Conservation (phyloP, 805 yeast species). For the Metschnikowia continentalis region DNA sequence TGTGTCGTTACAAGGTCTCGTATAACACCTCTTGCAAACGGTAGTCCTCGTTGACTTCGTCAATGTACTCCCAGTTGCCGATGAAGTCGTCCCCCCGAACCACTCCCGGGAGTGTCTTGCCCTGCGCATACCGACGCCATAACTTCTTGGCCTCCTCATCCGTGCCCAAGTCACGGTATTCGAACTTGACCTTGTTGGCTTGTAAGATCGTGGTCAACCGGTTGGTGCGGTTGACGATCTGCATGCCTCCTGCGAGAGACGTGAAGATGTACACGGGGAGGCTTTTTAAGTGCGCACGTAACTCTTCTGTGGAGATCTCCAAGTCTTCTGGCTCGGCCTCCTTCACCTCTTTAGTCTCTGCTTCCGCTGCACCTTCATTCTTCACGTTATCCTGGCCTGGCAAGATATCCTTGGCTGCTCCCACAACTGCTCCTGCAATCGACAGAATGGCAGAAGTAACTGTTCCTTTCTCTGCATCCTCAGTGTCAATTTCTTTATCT, state of each 20-base stretch:
- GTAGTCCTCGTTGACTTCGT: slow-evolving; percentile 81
- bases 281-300: slow-evolving; percentile 40
- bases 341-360: slow-evolving; percentile 5
- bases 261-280: slow-evolving; percentile 74
- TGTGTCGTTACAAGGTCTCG: slow-evolving; percentile 43
- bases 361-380: not conserved
- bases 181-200: slow-evolving; percentile 66
- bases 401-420: not conserved
- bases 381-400: slow-evolving; percentile 1
- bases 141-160: slow-evolving; percentile 80
- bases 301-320: slow-evolving; percentile 39
- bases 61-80: slow-evolving; percentile 83
- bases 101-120: slow-evolving; percentile 77
- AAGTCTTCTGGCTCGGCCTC: slow-evolving; percentile 20
- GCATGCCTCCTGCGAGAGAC: slow-evolving; percentile 84
- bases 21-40: slow-evolving; percentile 59
- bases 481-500: not conserved
- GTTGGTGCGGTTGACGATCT: slow-evolving; percentile 72
- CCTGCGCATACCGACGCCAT: slow-evolving; percentile 73
- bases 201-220: slow-evolving; percentile 68
- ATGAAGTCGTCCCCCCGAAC: slow-evolving; percentile 78
- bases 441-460: not conserved
- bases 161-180: slow-evolving; percentile 77
- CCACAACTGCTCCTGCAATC: not conserved
- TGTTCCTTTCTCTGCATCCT: not conserved